A percentile compares a stretch with the other conserved stretches of the same genome.
Evolutionary conservation across 495 filamentous ascomycete genomes (phyloP).

Genomic region (Choiromyces venosus): DNA sequence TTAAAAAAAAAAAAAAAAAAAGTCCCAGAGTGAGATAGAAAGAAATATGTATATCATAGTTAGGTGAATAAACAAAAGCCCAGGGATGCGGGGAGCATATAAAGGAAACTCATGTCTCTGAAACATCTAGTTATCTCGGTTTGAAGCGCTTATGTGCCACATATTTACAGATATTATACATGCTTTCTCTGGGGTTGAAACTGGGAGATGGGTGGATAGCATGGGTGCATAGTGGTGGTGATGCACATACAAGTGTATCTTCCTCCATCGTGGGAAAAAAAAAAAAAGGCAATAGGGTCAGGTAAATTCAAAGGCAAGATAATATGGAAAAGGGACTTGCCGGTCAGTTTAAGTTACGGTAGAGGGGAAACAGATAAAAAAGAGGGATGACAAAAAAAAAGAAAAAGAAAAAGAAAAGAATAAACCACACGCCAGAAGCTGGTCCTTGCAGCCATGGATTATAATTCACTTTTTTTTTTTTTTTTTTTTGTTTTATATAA

Average conservation of each 20-base stretch:
- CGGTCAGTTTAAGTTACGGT: not conserved
- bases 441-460: slow-evolving; percentile 25
- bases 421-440: slow-evolving; percentile 16
- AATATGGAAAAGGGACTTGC: not conserved
- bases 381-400: slow-evolving; percentile 13
- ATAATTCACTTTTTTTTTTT: not conserved
- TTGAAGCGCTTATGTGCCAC: not conserved
- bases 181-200: too few relatives aligned
- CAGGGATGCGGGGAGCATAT: not conserved
- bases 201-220: not conserved
- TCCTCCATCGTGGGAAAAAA: not conserved
- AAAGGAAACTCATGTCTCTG: not conserved
- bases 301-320: not conserved
- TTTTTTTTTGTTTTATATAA: not conserved
- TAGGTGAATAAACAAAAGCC: not conserved
- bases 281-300: not conserved
- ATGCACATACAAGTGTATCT: not conserved
- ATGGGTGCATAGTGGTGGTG: not conserved
- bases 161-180: not conserved
- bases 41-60: not conserved
- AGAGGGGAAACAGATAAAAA: not conserved
- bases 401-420: slow-evolving; percentile 12
- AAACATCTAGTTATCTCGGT: not conserved
- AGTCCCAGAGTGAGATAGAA: not conserved
- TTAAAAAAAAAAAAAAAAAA: too few relatives aligned